Base-by-base conservation (phyloP, 2,329 filamentous ascomycete species). In the Truncatella angustata region DNA sequence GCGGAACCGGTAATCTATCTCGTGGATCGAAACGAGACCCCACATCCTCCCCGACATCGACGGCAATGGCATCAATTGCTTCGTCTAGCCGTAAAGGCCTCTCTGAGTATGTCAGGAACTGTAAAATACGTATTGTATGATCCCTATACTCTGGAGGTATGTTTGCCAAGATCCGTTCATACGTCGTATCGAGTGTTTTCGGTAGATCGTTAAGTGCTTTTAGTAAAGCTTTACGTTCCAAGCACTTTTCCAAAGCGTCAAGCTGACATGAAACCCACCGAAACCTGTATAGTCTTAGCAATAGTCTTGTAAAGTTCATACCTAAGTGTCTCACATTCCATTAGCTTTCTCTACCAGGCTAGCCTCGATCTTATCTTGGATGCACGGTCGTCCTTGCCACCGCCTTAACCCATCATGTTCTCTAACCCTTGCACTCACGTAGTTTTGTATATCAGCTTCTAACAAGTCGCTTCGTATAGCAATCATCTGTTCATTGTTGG, bases 281-380 rank as follows among this genome's bases (percentile, higher is more conserved):
- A 49, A 63, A 59, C 61, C 60, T 60, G 52, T n/a, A 50, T 40
- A 11, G 26, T 28, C 6, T 56, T 53, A 54, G 50, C 30, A 40
- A 10, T 20, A 20, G 23, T 42, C 34, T n/a, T n/a, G n/a, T n/a
- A 36, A 36, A 5, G 34, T 5, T 12, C 12, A 36, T 5, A 5
- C 5, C 18, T 12, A n/a, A 5, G 34, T 12, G 18, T 21, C 63
- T 56, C 58, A 67, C 66, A 66, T 69, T 53, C 66, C 65, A 37
- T 63, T 44, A 21, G 63, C 57, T 34, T 62, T 63, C 7, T 56
- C 3, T 4, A 57, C 55, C 7, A 68, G 36, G 14, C 42, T 24
- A 12, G 7, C 28, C 42, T 64, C 55, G 16, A 64, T 66, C n/a
- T 62, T 18, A 10, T 50, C n/a, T 49, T 58, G 60, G 18, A 61